A percentile compares a stretch with the other conserved stretches of the same genome.
Conservation (phyloP, 2,329 filamentous ascomycete genomes). For the Aspergillus niger region DNA sequence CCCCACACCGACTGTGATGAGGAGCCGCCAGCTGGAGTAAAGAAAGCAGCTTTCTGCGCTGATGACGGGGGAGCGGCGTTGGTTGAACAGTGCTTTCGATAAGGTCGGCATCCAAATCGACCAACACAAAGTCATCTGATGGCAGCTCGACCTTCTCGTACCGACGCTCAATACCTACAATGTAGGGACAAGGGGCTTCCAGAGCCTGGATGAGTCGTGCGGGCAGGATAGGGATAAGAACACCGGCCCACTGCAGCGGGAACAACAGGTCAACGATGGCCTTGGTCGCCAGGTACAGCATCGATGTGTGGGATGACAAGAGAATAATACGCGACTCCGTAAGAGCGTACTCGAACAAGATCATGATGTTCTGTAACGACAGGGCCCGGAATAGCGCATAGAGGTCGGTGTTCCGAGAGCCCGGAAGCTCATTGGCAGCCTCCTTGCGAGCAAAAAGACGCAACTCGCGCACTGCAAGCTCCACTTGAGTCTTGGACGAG, state of each 20-base stretch:
- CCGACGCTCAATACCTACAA: conserved; percentile 90
- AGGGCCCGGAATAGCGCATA: conserved; percentile 90
- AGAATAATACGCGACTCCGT: conserved; percentile 95
- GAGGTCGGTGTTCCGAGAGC: conserved; percentile 85
- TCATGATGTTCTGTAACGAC: conserved; percentile 87
- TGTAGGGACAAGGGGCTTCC: conserved; percentile 94
- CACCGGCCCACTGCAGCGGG: conserved; percentile 87
- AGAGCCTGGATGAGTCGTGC: conserved; percentile 85
- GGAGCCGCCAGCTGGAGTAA: conserved; percentile 87
- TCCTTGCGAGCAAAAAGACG: conserved; percentile 92
- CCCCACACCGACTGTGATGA: conserved; percentile 82
- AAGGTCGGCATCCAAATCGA: conserved; percentile 87
- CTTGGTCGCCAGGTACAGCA: conserved; percentile 90
- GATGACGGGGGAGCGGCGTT: conserved; percentile 79
- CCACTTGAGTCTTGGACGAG: conserved; percentile 92
- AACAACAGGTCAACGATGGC: conserved; percentile 85
- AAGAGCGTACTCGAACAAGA: conserved; percentile 89
- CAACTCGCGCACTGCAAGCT: conserved; percentile 84
- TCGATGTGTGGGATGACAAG: conserved; percentile 90
- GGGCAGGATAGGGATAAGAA: conserved; percentile 89
- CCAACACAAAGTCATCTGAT: conserved; percentile 92
- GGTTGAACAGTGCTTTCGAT: conserved; percentile 83
- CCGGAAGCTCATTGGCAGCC: conserved; percentile 87
- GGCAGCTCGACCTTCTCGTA: conserved; percentile 70
- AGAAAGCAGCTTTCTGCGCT: conserved; percentile 84